Evolutionary conservation across 2,329 filamentous ascomycete genomes (phyloP).

Genomic region (Xylaria arbuscula): DNA sequence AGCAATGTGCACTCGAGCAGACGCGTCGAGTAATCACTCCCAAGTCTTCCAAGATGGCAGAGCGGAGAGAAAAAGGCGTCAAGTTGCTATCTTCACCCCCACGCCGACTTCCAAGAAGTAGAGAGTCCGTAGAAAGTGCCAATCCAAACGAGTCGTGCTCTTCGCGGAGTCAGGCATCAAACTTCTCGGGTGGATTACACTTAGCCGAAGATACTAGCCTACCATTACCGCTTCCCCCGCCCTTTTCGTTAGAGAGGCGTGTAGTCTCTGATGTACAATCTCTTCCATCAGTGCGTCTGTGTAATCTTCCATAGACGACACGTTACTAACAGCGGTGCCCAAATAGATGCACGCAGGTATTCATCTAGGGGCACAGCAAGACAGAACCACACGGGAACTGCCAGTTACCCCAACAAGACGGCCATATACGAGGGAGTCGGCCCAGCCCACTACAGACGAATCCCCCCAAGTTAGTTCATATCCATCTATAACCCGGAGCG

Average conservation of each 20-base stretch:
- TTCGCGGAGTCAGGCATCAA: conserved; percentile 39
- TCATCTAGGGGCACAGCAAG: conserved; percentile 26
- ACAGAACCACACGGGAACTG: conserved; percentile 32
- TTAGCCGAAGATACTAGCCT: conserved; percentile 32
- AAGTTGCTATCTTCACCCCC: conserved; percentile 36
- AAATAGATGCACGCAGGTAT: conserved; percentile 32
- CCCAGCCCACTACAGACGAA: conserved; percentile 24
- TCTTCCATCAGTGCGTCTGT: conserved; percentile 46
- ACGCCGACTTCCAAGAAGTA: conserved; percentile 34
- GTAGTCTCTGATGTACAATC: conserved; percentile 46
- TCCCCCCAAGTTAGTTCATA: conserved; percentile 32
- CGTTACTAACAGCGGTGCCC: conserved; percentile 24
- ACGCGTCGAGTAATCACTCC: conserved; percentile 21
- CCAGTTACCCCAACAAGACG: conserved; percentile 44
- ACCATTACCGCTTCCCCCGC: conserved; percentile 45
- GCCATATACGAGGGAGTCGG: conserved; percentile 38
- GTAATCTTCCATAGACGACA: not conserved
- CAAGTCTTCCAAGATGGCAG: conserved; percentile 26
- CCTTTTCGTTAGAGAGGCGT: conserved; percentile 46
- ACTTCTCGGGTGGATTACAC: conserved; percentile 32
- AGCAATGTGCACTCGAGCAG: conserved; percentile 29
- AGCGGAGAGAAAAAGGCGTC: conserved; percentile 35
- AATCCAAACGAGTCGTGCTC: conserved; percentile 37
- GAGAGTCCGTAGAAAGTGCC: conserved; percentile 33
- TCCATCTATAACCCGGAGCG: not conserved